Base-by-base conservation (phyloP, 73 alveolate genomes). In the Durusdinium trenchii region DNA sequence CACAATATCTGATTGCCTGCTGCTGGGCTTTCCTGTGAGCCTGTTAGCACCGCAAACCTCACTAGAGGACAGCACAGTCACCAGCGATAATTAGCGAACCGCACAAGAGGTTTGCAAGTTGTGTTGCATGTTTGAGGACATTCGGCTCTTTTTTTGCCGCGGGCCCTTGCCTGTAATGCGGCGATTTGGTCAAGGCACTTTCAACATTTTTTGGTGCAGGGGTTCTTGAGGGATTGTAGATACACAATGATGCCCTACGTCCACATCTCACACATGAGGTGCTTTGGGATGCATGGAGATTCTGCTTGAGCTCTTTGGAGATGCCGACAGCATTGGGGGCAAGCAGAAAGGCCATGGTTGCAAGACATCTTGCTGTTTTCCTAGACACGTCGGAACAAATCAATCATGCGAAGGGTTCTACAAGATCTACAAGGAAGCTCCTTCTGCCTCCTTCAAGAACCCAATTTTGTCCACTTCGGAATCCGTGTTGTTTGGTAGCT, bases 241-340 rank as follows among this genome's bases (percentile, higher is more conserved):
- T 23, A 30, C 43, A 38, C 23, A 36, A 51, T 20, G 28, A 46
- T 6, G 79, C 30, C 45, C 42, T 28, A 28, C 42, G 62, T 45
- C 28, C 23, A n/a, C 47, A 28, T 23, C 54, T 32, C 20, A 12
- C 28, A 35, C 14, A 6, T 51, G 45, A 91, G 97, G 97, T 47
- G 86, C 69, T 71, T 52, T 91, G 23, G 97, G 97, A 43, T 69
- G 89, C 47, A 76, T 76, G 40, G 97, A 91, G 97, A 75, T 91
- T 46, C 60, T 91, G 54, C 47, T 64, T 54, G 97, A 91, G 87
- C 84, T 91, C 54, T 46, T 91, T 47, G 69, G 78, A 18, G 97
- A 75, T 35, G 45, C 96, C 61, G 96, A 89, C 36, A 69, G 96
- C 84, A 45, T 42, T 71, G 64, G 76, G 61, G 64, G 64, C 10